These are phyloP conservation scores for Tricholoma furcatifolium DNA, from an alignment of 768 basidiomycete species.

Conservation along the genomic window DNA sequence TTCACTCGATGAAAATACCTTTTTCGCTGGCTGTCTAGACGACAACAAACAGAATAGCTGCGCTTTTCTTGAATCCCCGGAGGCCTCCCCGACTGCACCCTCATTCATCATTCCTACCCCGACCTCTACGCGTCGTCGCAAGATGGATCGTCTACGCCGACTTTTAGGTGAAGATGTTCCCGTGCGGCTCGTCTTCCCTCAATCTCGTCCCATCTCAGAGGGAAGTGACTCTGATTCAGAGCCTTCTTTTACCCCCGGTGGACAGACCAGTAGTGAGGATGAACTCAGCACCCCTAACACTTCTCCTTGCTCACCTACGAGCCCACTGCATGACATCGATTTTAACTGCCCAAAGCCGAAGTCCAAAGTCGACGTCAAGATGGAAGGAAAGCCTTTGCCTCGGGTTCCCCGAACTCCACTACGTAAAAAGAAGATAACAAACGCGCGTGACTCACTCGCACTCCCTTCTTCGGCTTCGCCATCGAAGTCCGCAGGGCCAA, in stretches of 20 bases:
- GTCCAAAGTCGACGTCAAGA: neutral
- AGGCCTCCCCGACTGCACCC: conserved; percentile 29
- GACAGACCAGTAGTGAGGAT: conserved; percentile 2
- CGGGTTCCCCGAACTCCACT: neutral
- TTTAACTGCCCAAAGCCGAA: neutral
- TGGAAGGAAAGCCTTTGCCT: neutral
- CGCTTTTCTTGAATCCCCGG: conserved; percentile 13
- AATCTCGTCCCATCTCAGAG: neutral
- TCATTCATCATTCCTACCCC: conserved; percentile 43
- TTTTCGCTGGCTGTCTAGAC: neutral
- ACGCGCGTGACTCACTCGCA: conserved; percentile 12
- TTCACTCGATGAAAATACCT: conserved; percentile 6
- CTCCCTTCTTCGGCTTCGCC: neutral
- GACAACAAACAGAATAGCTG: neutral
- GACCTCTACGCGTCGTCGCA: conserved; percentile 47
- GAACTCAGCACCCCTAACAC: neutral
- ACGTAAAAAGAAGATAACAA: conserved; percentile 10
- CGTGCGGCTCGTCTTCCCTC: conserved; percentile 56
- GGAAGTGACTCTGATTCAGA: conserved; percentile 6
- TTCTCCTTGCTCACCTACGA: neutral
- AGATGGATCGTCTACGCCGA: conserved; percentile 63
- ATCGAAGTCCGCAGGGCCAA: neutral
- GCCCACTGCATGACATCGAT: neutral
- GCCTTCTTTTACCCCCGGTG: neutral
- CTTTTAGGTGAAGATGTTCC: conserved; percentile 67